phyloP scores from a whole-genome alignment of 176 grass and related monocot genomes.

The bread wheat (Triticum aestivum) region DNA sequence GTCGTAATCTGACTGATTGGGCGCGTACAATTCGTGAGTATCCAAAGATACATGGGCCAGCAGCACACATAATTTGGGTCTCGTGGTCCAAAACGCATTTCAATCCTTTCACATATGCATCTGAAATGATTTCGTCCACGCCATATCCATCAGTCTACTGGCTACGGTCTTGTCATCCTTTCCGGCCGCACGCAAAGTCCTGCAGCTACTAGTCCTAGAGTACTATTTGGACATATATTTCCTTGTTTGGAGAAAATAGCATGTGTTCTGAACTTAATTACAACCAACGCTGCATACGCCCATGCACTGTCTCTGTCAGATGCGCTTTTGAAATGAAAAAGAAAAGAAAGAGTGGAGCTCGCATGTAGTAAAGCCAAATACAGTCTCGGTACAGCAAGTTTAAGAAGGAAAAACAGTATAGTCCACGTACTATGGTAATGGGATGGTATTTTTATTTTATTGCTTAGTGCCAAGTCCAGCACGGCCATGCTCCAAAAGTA shows the following conservation, averaged over 20 bases:
- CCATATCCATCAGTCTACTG: background rate
- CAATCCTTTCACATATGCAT: slow-evolving; percentile 12
- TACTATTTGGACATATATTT: background rate
- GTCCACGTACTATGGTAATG: too few relatives aligned
- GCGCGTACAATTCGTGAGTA: background rate
- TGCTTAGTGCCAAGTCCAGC: background rate
- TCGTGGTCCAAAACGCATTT: slow-evolving; percentile 25
- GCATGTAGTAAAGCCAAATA: background rate
- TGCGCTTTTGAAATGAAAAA: too few relatives aligned
- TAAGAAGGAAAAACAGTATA: too few relatives aligned
- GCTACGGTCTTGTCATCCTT: background rate
- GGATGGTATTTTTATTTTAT: too few relatives aligned
- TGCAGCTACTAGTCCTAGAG: background rate
- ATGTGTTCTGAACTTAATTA: background rate
- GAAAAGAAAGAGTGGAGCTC: background rate
- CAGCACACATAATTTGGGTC: background rate
- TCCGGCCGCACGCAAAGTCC: background rate
- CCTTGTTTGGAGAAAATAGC: background rate
- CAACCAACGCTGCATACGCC: background rate
- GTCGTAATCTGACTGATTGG: slow-evolving; percentile 4
- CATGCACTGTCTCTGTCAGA: background rate
- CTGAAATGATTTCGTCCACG: slow-evolving; percentile 32
- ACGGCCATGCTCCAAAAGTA: slow-evolving; percentile 47
- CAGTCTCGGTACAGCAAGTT: background rate
- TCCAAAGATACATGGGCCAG: background rate